Base-by-base conservation (phyloP, 2,329 filamentous ascomycete species). In the Fusarium gaditjirri region DNA sequence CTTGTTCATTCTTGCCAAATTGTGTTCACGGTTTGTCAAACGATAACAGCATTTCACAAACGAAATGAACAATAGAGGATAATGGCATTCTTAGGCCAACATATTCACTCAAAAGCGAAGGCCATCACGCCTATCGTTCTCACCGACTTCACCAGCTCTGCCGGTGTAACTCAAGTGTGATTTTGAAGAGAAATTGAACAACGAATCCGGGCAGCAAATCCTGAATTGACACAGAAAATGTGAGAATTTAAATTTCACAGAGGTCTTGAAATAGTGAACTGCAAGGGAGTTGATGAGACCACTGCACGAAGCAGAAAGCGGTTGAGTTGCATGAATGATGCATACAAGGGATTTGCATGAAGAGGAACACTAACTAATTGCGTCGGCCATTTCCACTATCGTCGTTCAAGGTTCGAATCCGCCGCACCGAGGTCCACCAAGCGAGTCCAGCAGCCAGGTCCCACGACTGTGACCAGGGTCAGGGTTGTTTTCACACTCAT, bases 281-380 rank as follows among this genome's bases (percentile, higher is more conserved):
- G 38, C 49, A 57, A 68, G 43, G 42, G 42, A 68, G 56, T 23
- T 27, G 25, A 39, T 31, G 52, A n/a, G 38, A 52, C 31, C 36
- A 49, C 54, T 56, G 54, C 54, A 49, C 25, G 46, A 41, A 36
- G 50, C 36, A 42, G 44, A 71, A 33, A 65, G 65, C 68, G 61
- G 61, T 63, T 55, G 44, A 71, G 54, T 62, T 67, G 70, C 70
- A 72, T 73, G 70, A 73, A 72, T 72, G 60, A 70, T 60, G 70
- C 59, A 70, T 49, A 72, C 69, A 66, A 73, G 43, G 60, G 53
- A 56, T 58, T 58, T 41, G 66, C 65, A 63, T 71, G 49, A 60
- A 56, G 67, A 56, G 62, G 43, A 42, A 53, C 43, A 70, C 70
- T 71, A 72, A 66, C 70, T 72, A 29, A 68, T 70, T 71, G 44